phyloP scores from a whole-genome alignment of 257 asterid species.

The Plantago ovata region DNA sequence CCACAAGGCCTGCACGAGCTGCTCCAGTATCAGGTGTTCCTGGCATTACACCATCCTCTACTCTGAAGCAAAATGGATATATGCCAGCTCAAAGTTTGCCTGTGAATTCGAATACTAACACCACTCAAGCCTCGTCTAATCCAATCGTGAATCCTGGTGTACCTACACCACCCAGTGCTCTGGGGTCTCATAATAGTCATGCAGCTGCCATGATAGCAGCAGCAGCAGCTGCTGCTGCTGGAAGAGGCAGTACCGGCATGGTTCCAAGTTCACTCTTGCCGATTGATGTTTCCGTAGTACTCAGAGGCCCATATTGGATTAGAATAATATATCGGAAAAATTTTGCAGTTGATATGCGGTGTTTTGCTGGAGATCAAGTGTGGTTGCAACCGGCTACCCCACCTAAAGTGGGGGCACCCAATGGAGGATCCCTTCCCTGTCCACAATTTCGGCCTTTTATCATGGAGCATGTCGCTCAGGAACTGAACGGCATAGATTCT shows the following conservation, averaged over 20 bases:
- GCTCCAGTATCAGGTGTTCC: constrained; percentile 93
- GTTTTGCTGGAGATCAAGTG: constrained; percentile 99
- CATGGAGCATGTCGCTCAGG: constrained; percentile 99
- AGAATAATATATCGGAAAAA: constrained; percentile 89
- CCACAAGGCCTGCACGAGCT: constrained; percentile 99
- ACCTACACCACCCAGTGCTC: constrained; percentile 45
- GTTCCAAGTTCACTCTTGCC: constrained; percentile 99
- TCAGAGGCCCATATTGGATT: constrained; percentile 98
- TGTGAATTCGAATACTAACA: constrained; percentile 46
- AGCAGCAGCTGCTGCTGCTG: constrained; percentile 87
- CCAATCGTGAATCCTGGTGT: constrained; percentile 48
- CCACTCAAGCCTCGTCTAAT: constrained; percentile 61
- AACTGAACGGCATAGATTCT: constrained; percentile 89
- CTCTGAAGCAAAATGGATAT: constrained; percentile 65
- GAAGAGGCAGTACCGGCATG: constrained; percentile 96
- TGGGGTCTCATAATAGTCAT: constrained; percentile 49
- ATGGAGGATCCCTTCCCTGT: constrained; percentile 97
- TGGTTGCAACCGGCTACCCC: constrained; percentile 99
- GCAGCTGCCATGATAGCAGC: constrained; percentile 75
- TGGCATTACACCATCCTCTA: constrained; percentile 55
- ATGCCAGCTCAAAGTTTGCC: constrained; percentile 52
- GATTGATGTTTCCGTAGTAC: constrained; percentile 97
- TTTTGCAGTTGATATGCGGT: constrained; percentile 98
- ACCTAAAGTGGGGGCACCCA: constrained; percentile 88
- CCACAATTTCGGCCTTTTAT: constrained; percentile 99